Base-by-base conservation (phyloP, 2,329 filamentous ascomycete species). In the Cercospora sesami region DNA sequence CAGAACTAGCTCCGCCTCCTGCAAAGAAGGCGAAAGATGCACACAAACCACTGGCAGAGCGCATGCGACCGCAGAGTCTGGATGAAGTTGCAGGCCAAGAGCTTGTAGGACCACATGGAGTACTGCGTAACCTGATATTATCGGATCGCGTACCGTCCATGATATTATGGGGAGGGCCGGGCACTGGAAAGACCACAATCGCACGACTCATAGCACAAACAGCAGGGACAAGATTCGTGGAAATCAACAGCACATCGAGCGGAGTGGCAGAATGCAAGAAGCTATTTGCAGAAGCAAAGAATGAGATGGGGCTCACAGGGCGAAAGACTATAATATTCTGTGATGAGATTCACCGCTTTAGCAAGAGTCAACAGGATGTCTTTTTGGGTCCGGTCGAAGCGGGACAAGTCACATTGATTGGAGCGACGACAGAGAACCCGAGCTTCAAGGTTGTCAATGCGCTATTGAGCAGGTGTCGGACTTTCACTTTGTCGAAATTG, bases 241-340 rank as follows among this genome's bases (percentile, higher is more conserved):
- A 99, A 83, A 94, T 98, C 81, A 97, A 97, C 80, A 94, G 93
- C 70, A 97, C 94, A 2, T 93, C 89, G 73, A 90, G 90, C 6
- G 94, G 94, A 1, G 91, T 98, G 18, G 89, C 86, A 26, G 94
- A 98, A 78, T 94, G 91, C 85, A 97, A 97, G 81, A 95, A 93
- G 83, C 86, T 97, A 64, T 97, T 98, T 75, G 83, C 85, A 23
- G 93, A 97, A 73, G 94, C 95, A 0, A 88, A 87, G 68, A 91
- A 89, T 75, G 95, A 98, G 78, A 81, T 93, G 58, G 82, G 84
- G 1, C 83, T 98, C 62, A 96, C 93, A 0, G 94, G 94, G 1
- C 86, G 93, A 69, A 94, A 92, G 81, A 98, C 95, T 0, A 96
- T 99, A 71, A 89, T 99, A 71, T 99, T 99, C 79, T 97, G 94